Conservation (phyloP, 2,329 filamentous ascomycete species). For the Truncatella angustata region DNA sequence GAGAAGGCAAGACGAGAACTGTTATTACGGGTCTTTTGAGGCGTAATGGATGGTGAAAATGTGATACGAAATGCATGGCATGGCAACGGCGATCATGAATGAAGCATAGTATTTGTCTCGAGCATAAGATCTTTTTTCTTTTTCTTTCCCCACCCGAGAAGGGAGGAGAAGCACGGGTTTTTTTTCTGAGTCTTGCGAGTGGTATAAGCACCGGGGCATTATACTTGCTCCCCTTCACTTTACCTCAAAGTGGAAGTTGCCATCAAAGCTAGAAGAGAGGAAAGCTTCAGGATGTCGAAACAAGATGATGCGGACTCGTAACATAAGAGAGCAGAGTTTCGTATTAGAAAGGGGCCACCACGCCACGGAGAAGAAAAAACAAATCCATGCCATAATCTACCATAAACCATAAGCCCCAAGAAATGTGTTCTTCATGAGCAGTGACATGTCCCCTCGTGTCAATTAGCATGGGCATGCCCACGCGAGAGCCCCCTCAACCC, state of each 20-base stretch:
- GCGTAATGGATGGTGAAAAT: slow-evolving; percentile 7
- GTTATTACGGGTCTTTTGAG: neutral
- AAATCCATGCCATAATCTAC: slow-evolving; percentile 1
- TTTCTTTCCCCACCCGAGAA: no score
- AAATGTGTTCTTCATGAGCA: no score
- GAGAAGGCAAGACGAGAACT: no score
- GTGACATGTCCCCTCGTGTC: no score
- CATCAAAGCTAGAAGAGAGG: neutral
- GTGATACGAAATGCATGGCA: slow-evolving; percentile 5
- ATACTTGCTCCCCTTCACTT: neutral
- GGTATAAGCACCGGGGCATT: neutral
- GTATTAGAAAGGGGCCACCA: neutral
- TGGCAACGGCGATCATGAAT: slow-evolving; percentile 7
- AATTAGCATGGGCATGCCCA: no score
- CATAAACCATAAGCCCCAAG: neutral
- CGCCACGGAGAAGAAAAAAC: no score
- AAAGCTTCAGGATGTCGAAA: neutral
- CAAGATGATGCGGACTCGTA: neutral
- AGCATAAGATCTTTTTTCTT: neutral
- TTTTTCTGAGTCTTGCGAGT: neutral
- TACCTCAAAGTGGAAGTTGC: neutral
- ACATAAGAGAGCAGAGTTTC: neutral
- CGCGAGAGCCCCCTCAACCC: no score
- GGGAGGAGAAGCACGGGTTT: neutral
- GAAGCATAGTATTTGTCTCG: neutral